Conservation (phyloP, 1,139 yeast species). For the Hemisphaericaspora xylanilytica region DNA sequence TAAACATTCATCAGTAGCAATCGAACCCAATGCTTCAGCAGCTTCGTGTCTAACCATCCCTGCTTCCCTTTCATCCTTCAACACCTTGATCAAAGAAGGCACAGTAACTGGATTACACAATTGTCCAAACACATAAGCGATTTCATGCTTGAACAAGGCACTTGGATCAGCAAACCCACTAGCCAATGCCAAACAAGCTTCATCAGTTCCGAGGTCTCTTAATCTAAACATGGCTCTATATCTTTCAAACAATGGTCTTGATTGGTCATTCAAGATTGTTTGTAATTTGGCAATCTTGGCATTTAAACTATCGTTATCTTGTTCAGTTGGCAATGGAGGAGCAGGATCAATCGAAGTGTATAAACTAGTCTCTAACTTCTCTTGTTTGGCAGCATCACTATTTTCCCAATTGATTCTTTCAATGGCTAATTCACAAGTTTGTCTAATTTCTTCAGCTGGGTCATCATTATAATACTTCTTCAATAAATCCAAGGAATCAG, state of each 20-base stretch:
- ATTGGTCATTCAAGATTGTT: constrained; percentile 69
- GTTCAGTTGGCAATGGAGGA: constrained; percentile 80
- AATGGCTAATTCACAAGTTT: constrained; percentile 96
- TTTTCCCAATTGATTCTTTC: constrained; percentile 93
- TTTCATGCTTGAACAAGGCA: constrained; percentile 94
- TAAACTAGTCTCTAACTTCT: constrained; percentile 69
- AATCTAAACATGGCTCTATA: constrained; percentile 98
- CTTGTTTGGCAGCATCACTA: constrained; percentile 60
- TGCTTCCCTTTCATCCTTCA: constrained; percentile 75
- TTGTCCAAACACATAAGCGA: constrained; percentile 98
- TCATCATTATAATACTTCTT: constrained; percentile 65
- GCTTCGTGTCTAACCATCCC: constrained; percentile 99
- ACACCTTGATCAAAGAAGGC: constrained; percentile 79
- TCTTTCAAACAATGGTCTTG: constrained; percentile 81
- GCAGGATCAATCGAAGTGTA: constrained; percentile 96
- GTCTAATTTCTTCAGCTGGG: constrained; percentile 84
- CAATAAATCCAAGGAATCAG: constrained; percentile 67
- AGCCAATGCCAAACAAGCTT: constrained; percentile 89
- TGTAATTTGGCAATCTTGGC: constrained; percentile 62
- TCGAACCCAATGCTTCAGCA: constrained; percentile 96
- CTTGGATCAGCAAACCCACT: constrained; percentile 86
- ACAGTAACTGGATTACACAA: constrained; percentile 91
- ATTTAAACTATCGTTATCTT: constrained; percentile 23
- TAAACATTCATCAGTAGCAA: constrained; percentile 94
- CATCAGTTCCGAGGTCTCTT: constrained; percentile 90